Conservation (phyloP, 495 filamentous ascomycete genomes). For the Penicillium roqueforti region DNA sequence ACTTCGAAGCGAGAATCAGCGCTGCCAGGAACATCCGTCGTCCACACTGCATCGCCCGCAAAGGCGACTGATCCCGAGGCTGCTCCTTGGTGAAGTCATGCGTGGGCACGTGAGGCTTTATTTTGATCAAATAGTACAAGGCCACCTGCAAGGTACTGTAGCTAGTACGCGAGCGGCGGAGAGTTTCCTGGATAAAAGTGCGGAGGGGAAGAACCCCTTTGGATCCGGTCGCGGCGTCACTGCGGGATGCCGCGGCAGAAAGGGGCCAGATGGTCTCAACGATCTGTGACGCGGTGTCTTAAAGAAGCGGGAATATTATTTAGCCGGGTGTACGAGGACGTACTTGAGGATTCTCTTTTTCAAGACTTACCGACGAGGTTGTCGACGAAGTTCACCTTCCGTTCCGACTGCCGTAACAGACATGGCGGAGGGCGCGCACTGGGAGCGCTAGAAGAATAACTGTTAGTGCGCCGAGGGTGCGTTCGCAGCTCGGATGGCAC, state of each 20-base stretch:
- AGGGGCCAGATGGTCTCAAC: conserved; percentile 96
- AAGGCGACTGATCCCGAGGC: conserved; percentile 63
- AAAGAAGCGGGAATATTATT: conserved; percentile 22
- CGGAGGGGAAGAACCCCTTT: conserved; percentile 82
- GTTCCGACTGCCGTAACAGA: conserved; percentile 84
- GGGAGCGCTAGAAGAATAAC: conserved; percentile 39
- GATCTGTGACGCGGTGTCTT: conserved; percentile 96
- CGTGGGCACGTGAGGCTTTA: conserved; percentile 83
- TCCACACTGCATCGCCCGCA: conserved; percentile 88
- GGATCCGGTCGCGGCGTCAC: conserved; percentile 42
- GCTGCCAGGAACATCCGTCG: conserved; percentile 96
- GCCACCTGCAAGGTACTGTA: conserved; percentile 97
- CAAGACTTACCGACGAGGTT: conserved; percentile 91
- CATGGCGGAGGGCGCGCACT: conserved; percentile 69
- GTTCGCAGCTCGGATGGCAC: conserved; percentile 66
- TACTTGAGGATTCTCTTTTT: conserved; percentile 9
- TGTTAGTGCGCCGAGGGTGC: conserved; percentile 75
- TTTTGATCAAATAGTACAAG: conserved; percentile 90
- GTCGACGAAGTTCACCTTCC: conserved; percentile 94
- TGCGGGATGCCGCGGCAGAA: conserved; percentile 45
- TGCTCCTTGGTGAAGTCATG: conserved; percentile 87
- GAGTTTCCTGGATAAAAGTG: conserved; percentile 95
- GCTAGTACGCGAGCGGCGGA: conserved; percentile 89
- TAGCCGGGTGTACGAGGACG: conserved; percentile 19
- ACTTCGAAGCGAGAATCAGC: conserved; percentile 92